These are phyloP conservation scores for Xeromyces bisporus DNA, from an alignment of 495 filamentous ascomycete species.

Conservation along the genomic window DNA sequence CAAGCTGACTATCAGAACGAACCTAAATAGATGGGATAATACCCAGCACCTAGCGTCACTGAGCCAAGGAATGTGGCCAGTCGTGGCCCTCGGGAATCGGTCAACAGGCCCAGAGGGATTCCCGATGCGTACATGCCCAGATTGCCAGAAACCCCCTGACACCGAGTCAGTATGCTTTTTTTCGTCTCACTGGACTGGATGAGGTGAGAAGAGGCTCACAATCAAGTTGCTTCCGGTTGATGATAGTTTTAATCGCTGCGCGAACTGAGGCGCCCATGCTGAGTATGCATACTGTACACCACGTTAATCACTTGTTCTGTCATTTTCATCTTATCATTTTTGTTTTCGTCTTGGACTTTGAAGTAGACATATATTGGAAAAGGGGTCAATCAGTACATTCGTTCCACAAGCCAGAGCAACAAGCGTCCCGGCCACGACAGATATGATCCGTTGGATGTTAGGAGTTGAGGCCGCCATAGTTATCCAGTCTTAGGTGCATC, in stretches of 20 bases:
- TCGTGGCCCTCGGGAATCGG: constrained; percentile 68
- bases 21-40: constrained; percentile 62
- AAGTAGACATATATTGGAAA: not conserved
- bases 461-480: constrained; percentile 14
- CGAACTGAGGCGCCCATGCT: constrained; percentile 94
- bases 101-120: constrained; percentile 74
- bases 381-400: constrained; percentile 62
- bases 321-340: not conserved
- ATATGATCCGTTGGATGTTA: constrained; percentile 40
- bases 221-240: constrained; percentile 86
- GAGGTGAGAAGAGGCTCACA: constrained; percentile 30
- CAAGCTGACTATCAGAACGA: constrained; percentile 5
- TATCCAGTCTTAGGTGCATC: not conserved
- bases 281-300: constrained; percentile 78
- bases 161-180: not conserved
- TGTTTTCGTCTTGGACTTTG: not conserved
- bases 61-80: constrained; percentile 59
- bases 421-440: constrained; percentile 67
- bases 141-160: constrained; percentile 71
- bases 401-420: constrained; percentile 85
- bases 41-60: constrained; percentile 53
- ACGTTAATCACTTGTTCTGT: not conserved
- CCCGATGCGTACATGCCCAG: constrained; percentile 89
- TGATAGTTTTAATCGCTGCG: constrained; percentile 65
- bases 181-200: not conserved